Base-by-base conservation (phyloP, 2,329 filamentous ascomycete genomes). In the Exophiala spinifera region DNA sequence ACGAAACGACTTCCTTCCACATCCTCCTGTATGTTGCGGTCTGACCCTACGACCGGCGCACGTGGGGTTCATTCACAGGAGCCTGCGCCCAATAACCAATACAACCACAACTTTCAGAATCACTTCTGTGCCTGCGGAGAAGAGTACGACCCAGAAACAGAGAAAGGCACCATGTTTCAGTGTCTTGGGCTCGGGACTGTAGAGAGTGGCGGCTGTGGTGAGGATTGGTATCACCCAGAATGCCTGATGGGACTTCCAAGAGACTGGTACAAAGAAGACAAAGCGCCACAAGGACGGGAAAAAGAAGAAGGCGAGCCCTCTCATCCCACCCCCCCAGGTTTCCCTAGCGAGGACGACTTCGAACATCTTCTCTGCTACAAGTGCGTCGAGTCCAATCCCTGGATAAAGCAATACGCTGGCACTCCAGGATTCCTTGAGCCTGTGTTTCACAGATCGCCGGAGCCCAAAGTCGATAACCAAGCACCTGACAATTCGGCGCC, bases 151-250 rank as follows among this genome's bases (percentile, higher is more conserved):
- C 84, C 92, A 0, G 82, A 92, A 45, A 79, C 88, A 67, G 91
- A 99, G 69, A 95, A 92, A 64, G 92, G 92, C 0, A 97, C 91
- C 36, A 99, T 99, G 94, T 99, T 95, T 64, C 94, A 99, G 70
- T 99, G 94, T 67, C 71, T 97, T 2, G 92, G 92, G 0, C 76
- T 97, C 1, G 91, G 90, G 1, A 87, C 84, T 0, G 79, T 82
- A 11, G 87, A 92, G 62, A 85, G 86, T 1, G 91, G 91, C 14
- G 92, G 91, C 3, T 97, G 92, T 71, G 92, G 92, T 11, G 92
- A 97, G 73, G 92, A 97, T 67, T 97, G 92, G 92, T 97, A 90
- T 80, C 92, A 97, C 73, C 90, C 92, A 0, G 91, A 94, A 59
- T 97, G 92, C 67, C 75, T 97, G 6, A 83, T 96, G 46, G 91